Evolutionary conservation across 495 filamentous ascomycete species (phyloP), one percentile per base, ranked within the genome.

Genomic region (Podospora tetraspora): DNA sequence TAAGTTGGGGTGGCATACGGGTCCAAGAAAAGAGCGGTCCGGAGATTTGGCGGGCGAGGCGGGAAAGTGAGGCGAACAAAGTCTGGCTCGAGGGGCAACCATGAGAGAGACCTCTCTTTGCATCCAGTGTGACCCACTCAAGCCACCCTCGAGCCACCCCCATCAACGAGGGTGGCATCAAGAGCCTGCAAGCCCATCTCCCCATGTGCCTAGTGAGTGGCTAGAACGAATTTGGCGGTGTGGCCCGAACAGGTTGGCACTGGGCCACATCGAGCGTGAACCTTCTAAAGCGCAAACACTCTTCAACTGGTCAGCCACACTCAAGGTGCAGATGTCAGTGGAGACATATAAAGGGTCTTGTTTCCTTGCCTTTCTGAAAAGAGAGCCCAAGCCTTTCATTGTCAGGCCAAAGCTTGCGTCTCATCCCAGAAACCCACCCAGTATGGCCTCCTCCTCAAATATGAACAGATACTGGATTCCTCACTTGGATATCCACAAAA

Each of bases 401-500:
- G 12, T 32, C 29, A 32, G 65, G 57, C 61, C 57, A 58, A 68
- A 52, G 24, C 25, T 23, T 62, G 37, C 23, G 23, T 19, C 16
- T 52, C 68, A 19, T 62, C 65, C 62, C 43, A 21, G 66, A 19
- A 25, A 16, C 52, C 21, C 16, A 13, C 19, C 57, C 59, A 80
- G 68, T 61, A 82, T 82, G 78, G 77, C 79, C 61, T 72, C 72
- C 21, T 79, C 79, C 13, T 65, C 72, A 61, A 67, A 77, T 61
- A 82, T 84, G 79, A 86, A 85, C 74, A 79, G 74, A 72, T 86
- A 85, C 76, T 86, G 84, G 84, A 85, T 86, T 59, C 84, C 84
- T 30, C 81, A 84, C 67, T 72, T 81, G 63, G 83, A 85, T 57
- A 86, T 86, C 79, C 82, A 84, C 72, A 85, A 85, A 64, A 85